Evolutionary conservation across 2,329 filamentous ascomycete species (phyloP).

Genomic region (Colletotrichum destructivum): DNA sequence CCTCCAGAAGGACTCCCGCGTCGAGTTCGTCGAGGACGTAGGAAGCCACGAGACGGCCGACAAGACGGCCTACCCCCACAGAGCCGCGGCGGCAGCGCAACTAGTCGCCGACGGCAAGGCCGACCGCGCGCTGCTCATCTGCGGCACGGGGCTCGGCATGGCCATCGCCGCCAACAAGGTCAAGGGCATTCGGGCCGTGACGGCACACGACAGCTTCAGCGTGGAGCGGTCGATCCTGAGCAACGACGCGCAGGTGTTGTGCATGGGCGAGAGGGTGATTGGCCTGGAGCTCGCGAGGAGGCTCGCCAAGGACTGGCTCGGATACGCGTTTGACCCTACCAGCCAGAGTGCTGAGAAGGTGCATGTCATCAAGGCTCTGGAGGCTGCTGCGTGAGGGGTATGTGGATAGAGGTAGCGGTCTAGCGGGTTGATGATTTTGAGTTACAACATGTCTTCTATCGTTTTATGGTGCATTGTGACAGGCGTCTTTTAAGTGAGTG

Average conservation of each 20-base stretch:
- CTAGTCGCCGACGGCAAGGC: slow-evolving; percentile 75
- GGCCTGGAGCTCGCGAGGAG: slow-evolving; percentile 85
- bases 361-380: slow-evolving; percentile 58
- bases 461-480: too few species aligned
- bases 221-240: slow-evolving; percentile 86
- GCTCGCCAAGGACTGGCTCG: slow-evolving; percentile 85
- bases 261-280: slow-evolving; percentile 87
- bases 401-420: background rate
- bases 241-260: slow-evolving; percentile 90
- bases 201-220: slow-evolving; percentile 88
- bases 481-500: too few species aligned
- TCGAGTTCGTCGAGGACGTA: slow-evolving; percentile 80
- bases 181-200: slow-evolving; percentile 87
- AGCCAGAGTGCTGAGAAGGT: slow-evolving; percentile 63
- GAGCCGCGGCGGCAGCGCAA: slow-evolving; percentile 80
- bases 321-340: slow-evolving; percentile 82
- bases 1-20: slow-evolving; percentile 76
- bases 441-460: background rate
- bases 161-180: slow-evolving; percentile 94
- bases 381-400: slow-evolving; percentile 47
- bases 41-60: slow-evolving; percentile 77
- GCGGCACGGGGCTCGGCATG: slow-evolving; percentile 88
- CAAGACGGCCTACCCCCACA: slow-evolving; percentile 87
- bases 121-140: slow-evolving; percentile 86
- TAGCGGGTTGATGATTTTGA: background rate